Evolutionary conservation across 257 asterid species (phyloP).

Genomic region (Jasminum sambac): DNA sequence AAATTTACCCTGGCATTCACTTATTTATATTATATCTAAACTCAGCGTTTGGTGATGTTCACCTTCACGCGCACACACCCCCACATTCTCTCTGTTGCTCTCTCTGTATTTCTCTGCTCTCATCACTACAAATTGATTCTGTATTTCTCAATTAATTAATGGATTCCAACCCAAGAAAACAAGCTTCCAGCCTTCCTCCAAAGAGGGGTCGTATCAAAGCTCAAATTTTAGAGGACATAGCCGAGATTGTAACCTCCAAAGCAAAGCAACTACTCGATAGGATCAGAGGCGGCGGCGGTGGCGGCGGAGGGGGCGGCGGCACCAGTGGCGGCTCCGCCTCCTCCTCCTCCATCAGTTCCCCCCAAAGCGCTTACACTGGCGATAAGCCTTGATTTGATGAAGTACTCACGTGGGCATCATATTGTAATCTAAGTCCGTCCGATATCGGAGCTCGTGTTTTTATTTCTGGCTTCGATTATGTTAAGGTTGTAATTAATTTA

Average conservation of each 20-base stretch:
- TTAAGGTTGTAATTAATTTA: no score
- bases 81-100: no score
- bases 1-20: no score
- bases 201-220: slow-evolving; percentile 60
- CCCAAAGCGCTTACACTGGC: slow-evolving; percentile 31
- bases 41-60: no score
- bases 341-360: slow-evolving; percentile 34
- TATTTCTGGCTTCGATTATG: no score
- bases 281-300: slow-evolving; percentile 14
- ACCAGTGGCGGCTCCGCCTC: slow-evolving; percentile 15
- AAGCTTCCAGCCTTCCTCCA: slow-evolving; percentile 26
- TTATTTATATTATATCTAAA: no score
- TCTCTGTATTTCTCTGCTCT: background rate
- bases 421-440: no score
- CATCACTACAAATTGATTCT: background rate
- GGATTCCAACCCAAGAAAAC: slow-evolving; percentile 11
- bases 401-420: no score
- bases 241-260: slow-evolving; percentile 36
- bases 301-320: slow-evolving; percentile 14
- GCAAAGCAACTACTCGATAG: slow-evolving; percentile 23
- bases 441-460: no score
- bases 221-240: slow-evolving; percentile 51
- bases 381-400: no score
- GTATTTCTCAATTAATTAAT: background rate
- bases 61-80: no score